phyloP scores from a whole-genome alignment of 768 basidiomycete species.

The Mycena metata region DNA sequence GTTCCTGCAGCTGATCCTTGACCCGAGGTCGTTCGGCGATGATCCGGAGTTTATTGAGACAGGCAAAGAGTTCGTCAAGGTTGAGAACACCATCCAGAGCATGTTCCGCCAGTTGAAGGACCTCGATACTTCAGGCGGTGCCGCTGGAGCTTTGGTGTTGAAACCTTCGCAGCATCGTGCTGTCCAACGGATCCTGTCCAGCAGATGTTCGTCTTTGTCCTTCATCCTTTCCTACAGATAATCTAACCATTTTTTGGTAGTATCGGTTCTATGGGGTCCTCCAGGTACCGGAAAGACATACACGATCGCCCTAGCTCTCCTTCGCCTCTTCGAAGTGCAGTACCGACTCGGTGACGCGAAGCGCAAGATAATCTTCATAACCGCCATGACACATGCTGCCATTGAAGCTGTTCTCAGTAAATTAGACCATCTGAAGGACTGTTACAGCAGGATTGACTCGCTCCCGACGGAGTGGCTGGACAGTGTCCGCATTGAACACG shows the following conservation, averaged over 20 bases:
- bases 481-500: constrained; percentile 57
- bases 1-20: constrained; percentile 59
- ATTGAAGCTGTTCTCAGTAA: constrained; percentile 64
- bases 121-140: constrained; percentile 45
- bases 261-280: constrained; percentile 66
- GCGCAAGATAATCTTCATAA: constrained; percentile 59
- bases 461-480: constrained; percentile 58
- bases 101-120: constrained; percentile 55
- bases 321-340: constrained; percentile 61
- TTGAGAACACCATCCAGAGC: constrained; percentile 55
- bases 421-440: constrained; percentile 52
- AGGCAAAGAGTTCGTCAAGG: constrained; percentile 48
- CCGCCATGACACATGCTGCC: constrained; percentile 67
- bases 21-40: constrained; percentile 56
- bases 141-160: constrained; percentile 56
- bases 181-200: constrained; percentile 57
- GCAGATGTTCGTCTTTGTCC: constrained; percentile 43
- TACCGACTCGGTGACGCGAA: constrained; percentile 46
- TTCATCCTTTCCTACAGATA: not conserved
- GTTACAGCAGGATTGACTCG: constrained; percentile 53
- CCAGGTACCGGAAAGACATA: constrained; percentile 71
- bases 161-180: constrained; percentile 64
- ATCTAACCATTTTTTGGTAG: constrained; percentile 11
- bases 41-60: constrained; percentile 35
- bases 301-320: constrained; percentile 61